phyloP scores from a whole-genome alignment of 805 yeast species.

The Candida odintsovae region DNA sequence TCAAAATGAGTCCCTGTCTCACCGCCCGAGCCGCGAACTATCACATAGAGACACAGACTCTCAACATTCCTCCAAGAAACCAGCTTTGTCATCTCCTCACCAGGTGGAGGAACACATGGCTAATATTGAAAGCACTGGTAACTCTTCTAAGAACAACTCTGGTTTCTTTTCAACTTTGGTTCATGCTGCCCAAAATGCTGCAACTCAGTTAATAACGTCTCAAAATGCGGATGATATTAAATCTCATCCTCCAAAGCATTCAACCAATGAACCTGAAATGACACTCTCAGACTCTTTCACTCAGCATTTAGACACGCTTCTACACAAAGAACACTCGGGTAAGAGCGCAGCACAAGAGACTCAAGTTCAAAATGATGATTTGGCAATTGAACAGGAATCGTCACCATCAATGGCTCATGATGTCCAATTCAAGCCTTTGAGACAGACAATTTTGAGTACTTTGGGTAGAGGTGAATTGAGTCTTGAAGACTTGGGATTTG shows the following conservation, averaged over 20 bases:
- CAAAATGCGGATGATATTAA: constrained; percentile 2
- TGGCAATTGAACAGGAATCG: not conserved
- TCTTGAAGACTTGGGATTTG: constrained; percentile 27
- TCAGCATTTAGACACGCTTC: constrained; percentile 31
- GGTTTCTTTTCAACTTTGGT: constrained; percentile 38
- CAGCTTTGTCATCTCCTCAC: not conserved
- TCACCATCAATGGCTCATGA: constrained; percentile 13
- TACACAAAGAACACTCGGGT: constrained; percentile 13
- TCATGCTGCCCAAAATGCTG: constrained; percentile 41
- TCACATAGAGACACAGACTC: not conserved
- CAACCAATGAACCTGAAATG: not conserved
- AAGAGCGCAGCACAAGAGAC: not conserved
- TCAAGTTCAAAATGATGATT: constrained; percentile 5
- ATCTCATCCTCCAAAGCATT: constrained; percentile 6
- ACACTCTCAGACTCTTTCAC: constrained; percentile 22
- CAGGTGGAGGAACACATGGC: constrained; percentile 13
- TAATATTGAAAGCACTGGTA: constrained; percentile 3
- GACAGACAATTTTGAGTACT: constrained; percentile 44
- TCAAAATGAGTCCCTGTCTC: not conserved
- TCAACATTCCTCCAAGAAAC: not conserved
- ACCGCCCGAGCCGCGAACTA: not conserved
- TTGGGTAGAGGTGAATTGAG: constrained; percentile 51
- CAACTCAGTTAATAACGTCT: constrained; percentile 9
- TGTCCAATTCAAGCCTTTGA: constrained; percentile 37
- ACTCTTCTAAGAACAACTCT: constrained; percentile 21